Evolutionary conservation across 495 filamentous ascomycete species (phyloP).

Genomic region (Neurospora tetraspora): DNA sequence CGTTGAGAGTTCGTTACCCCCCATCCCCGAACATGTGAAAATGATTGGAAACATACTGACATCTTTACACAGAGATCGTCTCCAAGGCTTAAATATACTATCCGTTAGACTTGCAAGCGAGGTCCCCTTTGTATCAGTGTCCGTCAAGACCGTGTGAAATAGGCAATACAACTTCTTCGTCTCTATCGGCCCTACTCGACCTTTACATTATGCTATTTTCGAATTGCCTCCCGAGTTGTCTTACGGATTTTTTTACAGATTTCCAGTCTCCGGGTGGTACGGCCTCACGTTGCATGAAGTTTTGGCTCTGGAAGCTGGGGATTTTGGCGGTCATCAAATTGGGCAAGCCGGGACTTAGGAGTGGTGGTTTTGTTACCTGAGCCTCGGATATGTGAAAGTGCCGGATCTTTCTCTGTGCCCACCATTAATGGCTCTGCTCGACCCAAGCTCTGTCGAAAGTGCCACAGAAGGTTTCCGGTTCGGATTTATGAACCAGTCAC

Average conservation of each 20-base stretch:
- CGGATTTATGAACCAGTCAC: background rate
- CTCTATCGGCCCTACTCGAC: background rate
- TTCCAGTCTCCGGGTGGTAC: background rate
- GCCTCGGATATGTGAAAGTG: background rate
- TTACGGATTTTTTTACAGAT: background rate
- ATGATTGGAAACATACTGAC: constrained; percentile 13
- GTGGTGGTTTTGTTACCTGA: background rate
- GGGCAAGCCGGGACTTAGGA: background rate
- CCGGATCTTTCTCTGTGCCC: background rate
- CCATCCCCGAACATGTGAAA: background rate
- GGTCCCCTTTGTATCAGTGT: constrained; percentile 39
- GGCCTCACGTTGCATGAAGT: background rate
- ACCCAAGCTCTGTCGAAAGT: background rate
- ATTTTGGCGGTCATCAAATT: background rate
- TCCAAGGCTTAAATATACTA: constrained; percentile 38
- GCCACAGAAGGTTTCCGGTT: background rate
- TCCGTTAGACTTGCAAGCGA: constrained; percentile 28
- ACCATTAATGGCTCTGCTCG: background rate
- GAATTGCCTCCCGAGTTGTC: background rate
- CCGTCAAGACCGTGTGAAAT: constrained; percentile 37
- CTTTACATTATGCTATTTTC: background rate
- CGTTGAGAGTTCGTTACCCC: constrained; percentile 75
- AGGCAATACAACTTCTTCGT: constrained; percentile 27
- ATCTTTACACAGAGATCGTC: constrained; percentile 34
- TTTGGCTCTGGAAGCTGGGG: background rate